Percentiles rank a stretch among this genome's conserved stretches.
phyloP scores from a whole-genome alignment of 2,329 filamentous ascomycete species.

The Chaetomiaceae sp. region DNA sequence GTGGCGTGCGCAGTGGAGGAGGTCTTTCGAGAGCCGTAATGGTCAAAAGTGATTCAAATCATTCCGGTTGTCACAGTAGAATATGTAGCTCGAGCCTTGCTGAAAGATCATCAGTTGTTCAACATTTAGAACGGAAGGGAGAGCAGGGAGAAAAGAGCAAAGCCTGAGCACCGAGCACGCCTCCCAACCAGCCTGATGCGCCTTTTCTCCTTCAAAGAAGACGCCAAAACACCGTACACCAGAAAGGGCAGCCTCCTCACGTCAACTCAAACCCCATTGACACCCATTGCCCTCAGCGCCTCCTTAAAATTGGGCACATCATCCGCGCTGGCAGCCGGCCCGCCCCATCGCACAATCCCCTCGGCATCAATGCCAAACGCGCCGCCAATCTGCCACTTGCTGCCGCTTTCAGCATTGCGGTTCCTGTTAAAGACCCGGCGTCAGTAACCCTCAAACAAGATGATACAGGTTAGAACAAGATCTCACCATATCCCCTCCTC shows the following conservation, averaged over 20 bases:
- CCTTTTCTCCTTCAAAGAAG: too few species aligned
- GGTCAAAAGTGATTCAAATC: too few species aligned
- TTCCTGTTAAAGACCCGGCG: neutral
- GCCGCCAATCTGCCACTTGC: conserved; percentile 64
- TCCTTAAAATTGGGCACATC: conserved; percentile 17
- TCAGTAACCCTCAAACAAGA: neutral
- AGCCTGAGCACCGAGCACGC: too few species aligned
- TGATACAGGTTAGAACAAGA: neutral
- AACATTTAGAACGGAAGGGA: too few species aligned
- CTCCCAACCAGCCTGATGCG: too few species aligned
- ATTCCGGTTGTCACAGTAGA: neutral
- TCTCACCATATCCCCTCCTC: conserved; percentile 57
- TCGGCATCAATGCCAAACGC: conserved; percentile 56
- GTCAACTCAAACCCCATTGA: neutral
- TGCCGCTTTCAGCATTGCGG: conserved; percentile 51
- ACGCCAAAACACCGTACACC: too few species aligned
- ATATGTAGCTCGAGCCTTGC: neutral
- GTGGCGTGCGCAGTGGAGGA: conserved; percentile 16
- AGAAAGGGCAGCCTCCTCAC: neutral
- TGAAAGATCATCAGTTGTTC: too few species aligned
- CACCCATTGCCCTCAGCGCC: conserved; percentile 9
- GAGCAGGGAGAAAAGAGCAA: too few species aligned
- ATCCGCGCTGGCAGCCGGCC: conserved; percentile 41
- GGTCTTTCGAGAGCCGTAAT: conserved; percentile 8
- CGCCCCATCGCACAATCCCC: conserved; percentile 50